Base-by-base conservation (phyloP, 805 yeast genomes). In the Kazachstania martiniae region DNA sequence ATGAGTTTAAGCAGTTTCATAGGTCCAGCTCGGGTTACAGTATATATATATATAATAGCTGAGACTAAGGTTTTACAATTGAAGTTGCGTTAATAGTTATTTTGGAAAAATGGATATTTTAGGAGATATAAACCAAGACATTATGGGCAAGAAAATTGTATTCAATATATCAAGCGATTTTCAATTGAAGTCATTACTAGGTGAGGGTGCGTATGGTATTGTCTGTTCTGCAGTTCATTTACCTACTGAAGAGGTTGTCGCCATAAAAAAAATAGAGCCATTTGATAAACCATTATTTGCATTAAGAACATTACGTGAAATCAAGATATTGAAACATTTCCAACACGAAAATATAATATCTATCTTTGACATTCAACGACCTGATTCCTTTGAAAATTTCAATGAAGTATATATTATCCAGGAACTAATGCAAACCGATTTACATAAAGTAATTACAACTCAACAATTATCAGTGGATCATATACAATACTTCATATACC, bases 201-300 rank as follows among this genome's bases (percentile, higher is more conserved):
- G 97, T 7, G 94, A 86, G 57, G 97, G 97, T 13, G 96, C 97
- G 0, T 89, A 89, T 52, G 97, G 97, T 5, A 75, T 87, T 9
- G 97, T 89, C 8, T 77, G 95, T 56, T 74, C 89, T 8, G 96
- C 96, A 0, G 59, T 77, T 8, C 95, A 89, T 58, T 72, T 73
- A 48, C 94, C 95, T 5, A 72, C 91, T 1, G 78, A 79, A 34
- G 87, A 80, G 44, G 74, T 74, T 41, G 96, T 89, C n/a, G 97
- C 97, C 25, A 86, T 89, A 49, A 89, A 89, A 58, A 89, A 87
- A 60, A 85, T 89, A 42, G 81, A 80, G 51, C 96, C 96, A 9
- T 89, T 89, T 52, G 93, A 80, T 46, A 71, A 94, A 40, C 71
- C 89, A 30, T 73, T 89, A 76, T 80, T 87, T 49, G 85, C 95